phyloP scores from a whole-genome alignment of 305 asterid species.

The Withania somnifera region DNA sequence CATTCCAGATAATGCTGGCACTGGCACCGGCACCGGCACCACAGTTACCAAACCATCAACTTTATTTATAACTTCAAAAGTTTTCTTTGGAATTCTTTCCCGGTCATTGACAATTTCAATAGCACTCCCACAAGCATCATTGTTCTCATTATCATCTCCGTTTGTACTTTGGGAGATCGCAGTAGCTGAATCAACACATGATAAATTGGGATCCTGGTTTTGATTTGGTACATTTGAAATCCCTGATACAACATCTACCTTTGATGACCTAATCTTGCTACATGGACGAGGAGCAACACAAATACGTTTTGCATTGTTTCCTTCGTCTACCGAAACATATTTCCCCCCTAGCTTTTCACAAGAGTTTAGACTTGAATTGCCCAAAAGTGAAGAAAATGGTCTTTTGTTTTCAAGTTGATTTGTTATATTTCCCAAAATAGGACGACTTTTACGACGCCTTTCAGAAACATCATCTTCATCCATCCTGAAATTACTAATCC shows the following conservation, averaged over 20 bases:
- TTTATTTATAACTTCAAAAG: background rate
- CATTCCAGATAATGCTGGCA: slow-evolving; percentile 5
- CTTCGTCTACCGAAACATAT: slow-evolving; percentile 7
- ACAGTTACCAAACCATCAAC: slow-evolving; percentile 5
- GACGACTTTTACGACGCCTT: slow-evolving; percentile 16
- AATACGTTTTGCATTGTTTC: slow-evolving; percentile 20
- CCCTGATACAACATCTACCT: slow-evolving; percentile 25
- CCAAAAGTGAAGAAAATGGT: slow-evolving; percentile 12
- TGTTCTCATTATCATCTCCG: background rate
- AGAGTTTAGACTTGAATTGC: background rate
- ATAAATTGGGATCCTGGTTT: slow-evolving; percentile 14
- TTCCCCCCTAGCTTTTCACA: background rate
- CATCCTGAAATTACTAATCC: slow-evolving; percentile 21
- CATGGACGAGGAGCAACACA: slow-evolving; percentile 28
- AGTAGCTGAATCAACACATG: background rate
- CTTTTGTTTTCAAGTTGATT: slow-evolving; percentile 40
- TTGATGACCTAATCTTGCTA: slow-evolving; percentile 30
- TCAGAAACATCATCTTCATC: slow-evolving; percentile 20
- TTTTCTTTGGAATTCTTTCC: background rate
- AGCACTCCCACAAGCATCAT: background rate
- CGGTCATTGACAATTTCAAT: background rate
- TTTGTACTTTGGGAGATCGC: slow-evolving; percentile 3
- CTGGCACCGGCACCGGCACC: background rate
- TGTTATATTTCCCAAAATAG: slow-evolving; percentile 45
- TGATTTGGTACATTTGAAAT: slow-evolving; percentile 20